A percentile compares a stretch with the other conserved stretches of the same genome.
These are phyloP conservation scores for Penicillium malachiteum DNA, from an alignment of 495 filamentous ascomycete genomes.

Conservation along the genomic window DNA sequence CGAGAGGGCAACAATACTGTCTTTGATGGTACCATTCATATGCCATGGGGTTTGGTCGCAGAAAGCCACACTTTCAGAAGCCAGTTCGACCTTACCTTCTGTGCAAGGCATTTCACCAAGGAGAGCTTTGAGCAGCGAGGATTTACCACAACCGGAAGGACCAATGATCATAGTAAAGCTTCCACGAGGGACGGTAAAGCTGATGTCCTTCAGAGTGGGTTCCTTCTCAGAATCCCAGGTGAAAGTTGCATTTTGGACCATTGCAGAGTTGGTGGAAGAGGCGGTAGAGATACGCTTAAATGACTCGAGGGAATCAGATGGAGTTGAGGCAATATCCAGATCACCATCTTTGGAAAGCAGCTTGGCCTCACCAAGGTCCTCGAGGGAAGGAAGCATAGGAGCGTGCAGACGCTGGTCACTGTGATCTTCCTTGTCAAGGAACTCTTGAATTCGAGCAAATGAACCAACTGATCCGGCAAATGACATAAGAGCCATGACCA, in stretches of 20 bases:
- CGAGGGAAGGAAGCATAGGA: conserved; percentile 16
- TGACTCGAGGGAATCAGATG: conserved; percentile 26
- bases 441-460: conserved; percentile 58
- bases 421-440: conserved; percentile 47
- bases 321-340: conserved; percentile 20
- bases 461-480: conserved; percentile 56
- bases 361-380: conserved; percentile 25
- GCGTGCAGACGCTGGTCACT: conserved; percentile 29
- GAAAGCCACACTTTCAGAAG: conserved; percentile 44
- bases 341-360: conserved; percentile 19
- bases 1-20: conserved; percentile 57
- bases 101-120: conserved; percentile 53
- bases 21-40: conserved; percentile 56
- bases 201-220: conserved; percentile 42
- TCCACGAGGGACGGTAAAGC: conserved; percentile 37
- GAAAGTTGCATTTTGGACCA: conserved; percentile 48
- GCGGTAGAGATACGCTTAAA: conserved; percentile 22
- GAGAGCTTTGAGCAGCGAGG: conserved; percentile 55
- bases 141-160: conserved; percentile 61
- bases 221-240: conserved; percentile 50
- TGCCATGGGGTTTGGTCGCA: conserved; percentile 56
- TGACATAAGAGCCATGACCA: conserved; percentile 57
- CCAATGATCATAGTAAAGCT: conserved; percentile 55
- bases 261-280: conserved; percentile 26
- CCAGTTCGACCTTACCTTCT: conserved; percentile 41